phyloP scores from a whole-genome alignment of 129 eudicot species.

The Sambucus nigra region DNA sequence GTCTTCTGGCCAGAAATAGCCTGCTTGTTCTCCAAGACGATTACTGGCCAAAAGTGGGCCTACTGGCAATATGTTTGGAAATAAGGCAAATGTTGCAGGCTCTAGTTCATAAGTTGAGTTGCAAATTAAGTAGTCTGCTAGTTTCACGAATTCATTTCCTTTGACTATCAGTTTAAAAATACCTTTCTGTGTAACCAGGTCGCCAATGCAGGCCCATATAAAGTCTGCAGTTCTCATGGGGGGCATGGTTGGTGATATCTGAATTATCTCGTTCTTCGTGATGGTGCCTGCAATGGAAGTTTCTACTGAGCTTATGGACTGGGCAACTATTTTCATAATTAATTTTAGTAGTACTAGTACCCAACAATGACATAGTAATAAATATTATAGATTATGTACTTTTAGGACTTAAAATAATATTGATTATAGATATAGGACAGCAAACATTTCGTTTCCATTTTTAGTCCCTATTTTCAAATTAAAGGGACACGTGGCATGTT shows the following conservation, averaged over 20 bases:
- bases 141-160: background rate
- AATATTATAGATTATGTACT: no score
- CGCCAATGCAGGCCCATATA: constrained; percentile 7
- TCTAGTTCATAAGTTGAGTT: constrained; percentile 24
- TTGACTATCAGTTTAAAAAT: background rate
- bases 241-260: constrained; percentile 19
- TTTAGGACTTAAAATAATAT: no score
- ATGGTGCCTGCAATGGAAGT: constrained; percentile 17
- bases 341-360: no score
- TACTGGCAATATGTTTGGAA: constrained; percentile 26
- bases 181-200: constrained; percentile 2
- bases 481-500: no score
- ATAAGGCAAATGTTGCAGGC: constrained; percentile 21
- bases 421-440: no score
- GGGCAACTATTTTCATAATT: no score
- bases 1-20: constrained; percentile 43
- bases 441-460: no score
- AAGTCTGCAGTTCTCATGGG: constrained; percentile 17
- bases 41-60: constrained; percentile 47
- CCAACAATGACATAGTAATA: no score
- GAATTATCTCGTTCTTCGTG: constrained; percentile 9
- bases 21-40: constrained; percentile 24
- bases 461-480: no score
- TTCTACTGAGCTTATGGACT: no score
- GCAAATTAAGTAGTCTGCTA: constrained; percentile 23